phyloP scores from a whole-genome alignment of 495 filamentous ascomycete genomes.

The Evansstolkia leycettana region DNA sequence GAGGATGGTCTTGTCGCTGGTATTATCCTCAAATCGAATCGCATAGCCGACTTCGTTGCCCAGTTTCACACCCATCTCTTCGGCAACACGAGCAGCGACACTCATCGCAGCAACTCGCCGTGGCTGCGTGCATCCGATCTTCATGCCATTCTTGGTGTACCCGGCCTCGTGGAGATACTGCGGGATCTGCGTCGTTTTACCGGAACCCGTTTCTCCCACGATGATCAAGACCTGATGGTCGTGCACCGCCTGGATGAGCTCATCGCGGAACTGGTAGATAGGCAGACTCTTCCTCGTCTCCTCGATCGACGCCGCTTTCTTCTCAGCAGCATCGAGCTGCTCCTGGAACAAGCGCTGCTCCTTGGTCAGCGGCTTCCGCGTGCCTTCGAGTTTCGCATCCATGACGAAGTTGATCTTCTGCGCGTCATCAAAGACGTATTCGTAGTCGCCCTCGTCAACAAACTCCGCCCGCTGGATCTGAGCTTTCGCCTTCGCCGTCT shows the following conservation, averaged over 20 bases:
- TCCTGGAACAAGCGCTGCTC: slow-evolving; percentile 70
- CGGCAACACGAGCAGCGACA: slow-evolving; percentile 93
- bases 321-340: slow-evolving; percentile 76
- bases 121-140: slow-evolving; percentile 57
- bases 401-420: slow-evolving; percentile 80
- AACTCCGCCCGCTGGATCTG: slow-evolving; percentile 68
- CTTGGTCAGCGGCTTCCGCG: slow-evolving; percentile 52
- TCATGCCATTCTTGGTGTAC: slow-evolving; percentile 63
- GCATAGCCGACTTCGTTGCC: slow-evolving; percentile 98
- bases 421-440: slow-evolving; percentile 85
- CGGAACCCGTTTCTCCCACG: slow-evolving; percentile 78
- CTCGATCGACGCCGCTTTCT: slow-evolving; percentile 72
- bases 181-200: slow-evolving; percentile 83
- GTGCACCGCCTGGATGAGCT: slow-evolving; percentile 64
- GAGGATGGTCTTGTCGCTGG: slow-evolving; percentile 75
- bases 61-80: slow-evolving; percentile 88
- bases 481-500: slow-evolving; percentile 77
- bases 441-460: slow-evolving; percentile 79
- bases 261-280: slow-evolving; percentile 72
- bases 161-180: slow-evolving; percentile 82
- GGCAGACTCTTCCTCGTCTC: slow-evolving; percentile 85
- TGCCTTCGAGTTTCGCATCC: slow-evolving; percentile 58
- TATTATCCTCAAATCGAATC: slow-evolving; percentile 97
- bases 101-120: slow-evolving; percentile 97
- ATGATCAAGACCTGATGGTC: slow-evolving; percentile 76